phyloP scores from a whole-genome alignment of 2,329 filamentous ascomycete species.

The Diplodia sapinea region DNA sequence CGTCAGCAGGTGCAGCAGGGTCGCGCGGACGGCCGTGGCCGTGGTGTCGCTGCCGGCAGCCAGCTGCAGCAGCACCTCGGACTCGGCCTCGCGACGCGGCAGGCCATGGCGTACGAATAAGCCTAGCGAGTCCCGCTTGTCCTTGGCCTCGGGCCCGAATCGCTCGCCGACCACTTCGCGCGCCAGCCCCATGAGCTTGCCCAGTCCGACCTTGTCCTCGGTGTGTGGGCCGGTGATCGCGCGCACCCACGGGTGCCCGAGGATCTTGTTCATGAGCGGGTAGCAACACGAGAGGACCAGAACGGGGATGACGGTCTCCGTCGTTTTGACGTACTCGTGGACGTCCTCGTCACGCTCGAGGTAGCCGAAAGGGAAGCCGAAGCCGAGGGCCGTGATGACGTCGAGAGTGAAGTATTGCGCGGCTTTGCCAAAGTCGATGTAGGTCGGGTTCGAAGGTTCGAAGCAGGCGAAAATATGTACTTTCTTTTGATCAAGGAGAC shows the following conservation, averaged over 20 bases:
- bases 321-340: conserved; percentile 53
- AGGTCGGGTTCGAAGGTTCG: conserved; percentile 32
- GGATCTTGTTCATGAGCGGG: conserved; percentile 53
- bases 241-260: conserved; percentile 43
- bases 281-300: conserved; percentile 48
- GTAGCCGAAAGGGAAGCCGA: conserved; percentile 56
- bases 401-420: conserved; percentile 51
- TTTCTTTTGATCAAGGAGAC: conserved; percentile 3
- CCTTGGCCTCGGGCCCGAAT: conserved; percentile 51
- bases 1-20: conserved; percentile 60
- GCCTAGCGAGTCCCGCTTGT: conserved; percentile 59
- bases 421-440: conserved; percentile 41
- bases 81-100: conserved; percentile 50
- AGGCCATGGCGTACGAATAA: conserved; percentile 56
- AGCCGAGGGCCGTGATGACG: conserved; percentile 50
- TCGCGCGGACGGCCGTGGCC: conserved; percentile 60
- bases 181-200: conserved; percentile 44
- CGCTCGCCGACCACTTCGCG: conserved; percentile 55
- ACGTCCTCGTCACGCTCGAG: conserved; percentile 53
- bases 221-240: conserved; percentile 44
- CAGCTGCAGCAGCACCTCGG: conserved; percentile 54
- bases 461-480: conserved; percentile 35
- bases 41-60: conserved; percentile 65
- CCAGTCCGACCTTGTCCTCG: conserved; percentile 33
- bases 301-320: no score